phyloP scores from a whole-genome alignment of 139 green algal genomes.

The Mychonastes homosphaera region DNA sequence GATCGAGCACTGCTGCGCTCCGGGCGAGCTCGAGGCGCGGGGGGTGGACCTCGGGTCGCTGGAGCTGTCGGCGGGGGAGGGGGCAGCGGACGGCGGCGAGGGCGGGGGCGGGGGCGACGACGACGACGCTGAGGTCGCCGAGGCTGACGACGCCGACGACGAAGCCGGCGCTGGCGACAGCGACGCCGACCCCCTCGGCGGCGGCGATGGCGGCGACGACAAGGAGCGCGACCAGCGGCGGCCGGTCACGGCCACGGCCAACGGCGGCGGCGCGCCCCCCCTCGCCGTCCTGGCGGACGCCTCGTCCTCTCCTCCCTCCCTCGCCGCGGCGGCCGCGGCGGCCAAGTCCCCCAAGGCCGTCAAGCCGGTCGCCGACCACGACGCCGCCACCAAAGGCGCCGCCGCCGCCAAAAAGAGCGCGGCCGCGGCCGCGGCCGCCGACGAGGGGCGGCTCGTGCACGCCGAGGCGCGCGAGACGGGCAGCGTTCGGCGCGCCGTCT shows the following conservation, averaged over 20 bases:
- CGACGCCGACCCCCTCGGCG: background rate
- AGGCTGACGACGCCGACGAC: background rate
- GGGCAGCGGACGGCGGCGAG: slow-evolving; percentile 5
- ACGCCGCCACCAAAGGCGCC: too few relatives aligned
- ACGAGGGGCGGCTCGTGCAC: slow-evolving; percentile 27
- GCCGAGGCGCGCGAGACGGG: slow-evolving; percentile 61
- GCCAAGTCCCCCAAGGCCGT: too few relatives aligned
- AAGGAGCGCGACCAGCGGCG: slow-evolving; percentile 1
- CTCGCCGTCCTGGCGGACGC: too few relatives aligned
- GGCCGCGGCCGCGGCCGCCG: too few relatives aligned
- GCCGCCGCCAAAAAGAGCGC: too few relatives aligned
- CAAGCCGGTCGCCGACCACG: too few relatives aligned
- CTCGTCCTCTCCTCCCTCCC: too few relatives aligned
- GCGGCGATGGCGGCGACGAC: background rate
- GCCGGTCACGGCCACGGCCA: slow-evolving; percentile 48
- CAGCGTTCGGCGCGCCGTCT: slow-evolving; percentile 53
- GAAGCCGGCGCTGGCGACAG: background rate
- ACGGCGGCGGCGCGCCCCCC: slow-evolving; percentile 60
- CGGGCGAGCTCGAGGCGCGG: slow-evolving; percentile 33
- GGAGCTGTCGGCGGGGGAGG: slow-evolving; percentile 7
- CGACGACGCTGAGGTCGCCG: background rate
- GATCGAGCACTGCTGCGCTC: slow-evolving; percentile 54
- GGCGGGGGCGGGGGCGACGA: background rate
- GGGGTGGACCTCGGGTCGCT: slow-evolving; percentile 39
- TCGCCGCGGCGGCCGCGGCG: too few relatives aligned